Evolutionary conservation across 345 rosid species (phyloP).

Genomic region (Isatis tinctoria): DNA sequence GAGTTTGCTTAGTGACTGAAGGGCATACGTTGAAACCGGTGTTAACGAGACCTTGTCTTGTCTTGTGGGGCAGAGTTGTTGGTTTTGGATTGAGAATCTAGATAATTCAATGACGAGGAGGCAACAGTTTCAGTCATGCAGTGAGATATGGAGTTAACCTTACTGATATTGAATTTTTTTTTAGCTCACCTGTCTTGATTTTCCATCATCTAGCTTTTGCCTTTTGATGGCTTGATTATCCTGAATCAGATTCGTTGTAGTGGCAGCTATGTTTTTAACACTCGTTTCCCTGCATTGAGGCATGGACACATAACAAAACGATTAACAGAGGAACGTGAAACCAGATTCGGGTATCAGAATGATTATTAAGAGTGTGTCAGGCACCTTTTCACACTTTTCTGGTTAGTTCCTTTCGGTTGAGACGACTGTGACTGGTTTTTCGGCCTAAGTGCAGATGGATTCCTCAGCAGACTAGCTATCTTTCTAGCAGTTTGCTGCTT

Average conservation of each 20-base stretch:
- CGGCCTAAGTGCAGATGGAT: constrained; percentile 52
- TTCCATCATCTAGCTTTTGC: constrained; percentile 95
- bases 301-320: not conserved
- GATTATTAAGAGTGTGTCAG: not conserved
- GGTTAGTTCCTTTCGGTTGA: constrained; percentile 37
- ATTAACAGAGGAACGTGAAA: constrained; percentile 2
- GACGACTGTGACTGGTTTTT: constrained; percentile 47
- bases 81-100: constrained; percentile 88
- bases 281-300: constrained; percentile 37
- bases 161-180: not conserved
- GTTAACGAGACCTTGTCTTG: constrained; percentile 60
- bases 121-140: not conserved
- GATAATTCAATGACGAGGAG: not conserved
- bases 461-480: constrained; percentile 49
- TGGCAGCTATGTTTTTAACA: constrained; percentile 24
- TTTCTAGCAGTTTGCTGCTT: constrained; percentile 61
- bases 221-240: constrained; percentile 94
- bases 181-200: constrained; percentile 68
- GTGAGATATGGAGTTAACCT: not conserved
- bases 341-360: not conserved
- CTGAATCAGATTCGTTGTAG: constrained; percentile 56
- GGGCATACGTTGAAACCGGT: constrained; percentile 40
- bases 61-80: constrained; percentile 68
- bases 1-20: constrained; percentile 39
- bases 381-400: constrained; percentile 44